These are phyloP conservation scores for Apiospora phragmitis DNA, from an alignment of 2,329 filamentous ascomycete species.

Conservation along the genomic window DNA sequence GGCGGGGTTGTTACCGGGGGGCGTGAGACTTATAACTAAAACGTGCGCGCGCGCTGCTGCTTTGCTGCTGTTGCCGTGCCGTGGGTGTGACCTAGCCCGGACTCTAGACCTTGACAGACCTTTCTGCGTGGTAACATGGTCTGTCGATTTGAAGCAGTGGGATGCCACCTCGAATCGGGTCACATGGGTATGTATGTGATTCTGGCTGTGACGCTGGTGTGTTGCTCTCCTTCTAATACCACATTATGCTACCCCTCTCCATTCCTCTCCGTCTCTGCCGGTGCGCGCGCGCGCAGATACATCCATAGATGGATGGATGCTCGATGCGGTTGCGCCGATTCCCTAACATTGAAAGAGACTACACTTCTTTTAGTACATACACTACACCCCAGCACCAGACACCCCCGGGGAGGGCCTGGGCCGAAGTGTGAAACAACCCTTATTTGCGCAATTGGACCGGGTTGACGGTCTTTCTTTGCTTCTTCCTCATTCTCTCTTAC, in stretches of 20 bases:
- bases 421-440: slow-evolving; percentile 3
- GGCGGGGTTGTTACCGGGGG: background rate
- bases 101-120: background rate
- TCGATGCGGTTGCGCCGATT: background rate
- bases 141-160: background rate
- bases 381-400: background rate
- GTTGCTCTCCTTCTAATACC: background rate
- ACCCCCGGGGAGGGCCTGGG: background rate
- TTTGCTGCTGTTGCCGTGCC: background rate
- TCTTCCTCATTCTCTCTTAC: background rate
- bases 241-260: background rate
- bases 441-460: slow-evolving; percentile 3
- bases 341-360: no score
- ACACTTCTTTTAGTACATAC: no score
- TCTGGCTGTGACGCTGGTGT: background rate
- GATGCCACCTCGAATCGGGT: background rate
- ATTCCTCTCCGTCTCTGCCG: background rate
- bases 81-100: background rate
- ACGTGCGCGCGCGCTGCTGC: background rate
- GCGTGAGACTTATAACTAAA: background rate
- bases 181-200: background rate
- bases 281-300: background rate
- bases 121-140: slow-evolving; percentile 1
- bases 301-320: background rate
- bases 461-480: background rate